A percentile compares a stretch with the other conserved stretches of the same genome.
phyloP scores from a whole-genome alignment of 768 basidiomycete genomes.

The Lactarius psammicola region DNA sequence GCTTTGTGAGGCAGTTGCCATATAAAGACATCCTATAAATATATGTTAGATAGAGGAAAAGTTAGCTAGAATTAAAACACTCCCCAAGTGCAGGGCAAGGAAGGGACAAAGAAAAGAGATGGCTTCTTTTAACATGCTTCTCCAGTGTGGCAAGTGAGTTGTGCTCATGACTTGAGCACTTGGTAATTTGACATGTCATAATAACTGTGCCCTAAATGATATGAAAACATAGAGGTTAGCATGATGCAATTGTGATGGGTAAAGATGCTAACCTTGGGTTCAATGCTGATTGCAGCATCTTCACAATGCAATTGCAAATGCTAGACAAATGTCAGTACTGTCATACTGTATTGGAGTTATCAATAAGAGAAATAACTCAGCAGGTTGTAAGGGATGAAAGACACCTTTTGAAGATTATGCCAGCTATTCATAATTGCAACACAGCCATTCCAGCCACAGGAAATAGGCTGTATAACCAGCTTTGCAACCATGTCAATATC shows the following conservation, averaged over 20 bases:
- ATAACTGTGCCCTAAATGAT: background rate
- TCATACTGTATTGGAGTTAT: background rate
- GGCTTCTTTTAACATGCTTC: background rate
- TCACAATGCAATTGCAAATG: conserved; percentile 13
- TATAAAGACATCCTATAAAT: conserved; percentile 4
- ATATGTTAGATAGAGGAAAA: background rate
- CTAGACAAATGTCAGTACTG: background rate
- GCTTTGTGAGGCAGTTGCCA: background rate
- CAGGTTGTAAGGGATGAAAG: background rate
- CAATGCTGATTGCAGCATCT: background rate
- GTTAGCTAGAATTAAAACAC: background rate
- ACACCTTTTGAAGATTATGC: conserved; percentile 19
- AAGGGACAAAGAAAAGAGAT: background rate
- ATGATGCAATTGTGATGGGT: no score
- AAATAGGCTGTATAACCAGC: conserved; percentile 27
- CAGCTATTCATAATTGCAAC: conserved; percentile 15
- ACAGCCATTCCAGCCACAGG: conserved; percentile 20
- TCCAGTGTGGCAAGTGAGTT: conserved; percentile 9
- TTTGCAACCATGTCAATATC: conserved; percentile 21
- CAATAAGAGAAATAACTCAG: background rate
- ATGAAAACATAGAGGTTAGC: background rate
- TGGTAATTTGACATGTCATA: conserved; percentile 9
- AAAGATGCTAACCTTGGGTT: background rate
- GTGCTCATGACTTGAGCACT: background rate
- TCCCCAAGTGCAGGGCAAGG: conserved; percentile 16